phyloP scores from a whole-genome alignment of 1,284 basidiomycete species.

The Meripilus lineatus region DNA sequence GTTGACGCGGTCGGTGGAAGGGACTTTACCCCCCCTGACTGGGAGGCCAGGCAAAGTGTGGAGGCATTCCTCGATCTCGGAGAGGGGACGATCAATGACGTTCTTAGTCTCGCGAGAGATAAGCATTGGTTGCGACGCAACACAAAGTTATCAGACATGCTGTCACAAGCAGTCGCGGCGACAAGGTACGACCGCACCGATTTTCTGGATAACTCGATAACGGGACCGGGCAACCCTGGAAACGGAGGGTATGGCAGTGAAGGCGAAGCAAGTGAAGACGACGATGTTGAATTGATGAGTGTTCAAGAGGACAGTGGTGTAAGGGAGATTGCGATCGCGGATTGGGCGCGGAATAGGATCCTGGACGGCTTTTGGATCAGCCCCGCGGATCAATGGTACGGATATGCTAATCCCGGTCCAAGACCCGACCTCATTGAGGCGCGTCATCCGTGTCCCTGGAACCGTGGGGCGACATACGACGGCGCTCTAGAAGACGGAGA shows the following conservation, averaged over 20 bases:
- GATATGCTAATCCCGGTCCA: constrained; percentile 33
- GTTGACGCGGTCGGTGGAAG: constrained; percentile 54
- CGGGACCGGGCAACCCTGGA: no score
- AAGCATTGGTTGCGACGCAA: constrained; percentile 62
- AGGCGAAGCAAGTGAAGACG: constrained; percentile 49
- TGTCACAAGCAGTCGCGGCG: constrained; percentile 62
- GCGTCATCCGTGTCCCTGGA: constrained; percentile 66
- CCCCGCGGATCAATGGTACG: constrained; percentile 64
- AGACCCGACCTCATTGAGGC: constrained; percentile 41
- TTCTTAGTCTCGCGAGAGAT: constrained; percentile 57
- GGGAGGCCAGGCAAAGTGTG: constrained; percentile 59
- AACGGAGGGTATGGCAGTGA: constrained; percentile 32
- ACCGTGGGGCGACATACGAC: constrained; percentile 25
- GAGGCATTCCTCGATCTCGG: constrained; percentile 66
- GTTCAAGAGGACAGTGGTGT: constrained; percentile 57
- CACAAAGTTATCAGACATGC: constrained; percentile 61
- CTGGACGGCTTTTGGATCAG: constrained; percentile 70
- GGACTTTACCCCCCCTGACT: constrained; percentile 43
- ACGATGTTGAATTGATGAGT: constrained; percentile 54
- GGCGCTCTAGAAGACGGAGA: constrained; percentile 24
- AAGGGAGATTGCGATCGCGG: constrained; percentile 60
- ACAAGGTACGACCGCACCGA: constrained; percentile 32
- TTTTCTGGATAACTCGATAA: no score
- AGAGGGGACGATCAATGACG: constrained; percentile 62
- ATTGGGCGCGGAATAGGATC: constrained; percentile 67